A percentile compares a stretch with the other conserved stretches of the same genome.
phyloP scores from a whole-genome alignment of 495 filamentous ascomycete species.

The Aspergillus ellipticus region DNA sequence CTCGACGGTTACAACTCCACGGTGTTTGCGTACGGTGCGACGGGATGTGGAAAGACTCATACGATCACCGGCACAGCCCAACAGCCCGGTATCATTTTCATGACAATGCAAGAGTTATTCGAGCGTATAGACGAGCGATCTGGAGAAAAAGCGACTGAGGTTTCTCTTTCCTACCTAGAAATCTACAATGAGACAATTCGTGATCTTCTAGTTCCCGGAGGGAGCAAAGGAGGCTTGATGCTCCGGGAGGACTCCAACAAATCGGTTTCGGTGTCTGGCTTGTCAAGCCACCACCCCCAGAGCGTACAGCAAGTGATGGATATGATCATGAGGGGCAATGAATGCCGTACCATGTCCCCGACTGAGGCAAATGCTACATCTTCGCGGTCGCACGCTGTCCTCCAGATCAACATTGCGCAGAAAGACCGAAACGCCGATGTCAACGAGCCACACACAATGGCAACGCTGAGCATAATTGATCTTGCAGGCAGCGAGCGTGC shows the following conservation, averaged over 20 bases:
- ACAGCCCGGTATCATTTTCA: slow-evolving; percentile 94
- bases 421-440: slow-evolving; percentile 91
- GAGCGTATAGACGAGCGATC: slow-evolving; percentile 86
- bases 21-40: slow-evolving; percentile 97
- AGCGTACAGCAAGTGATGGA: slow-evolving; percentile 96
- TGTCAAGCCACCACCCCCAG: slow-evolving; percentile 87
- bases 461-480: slow-evolving; percentile 97
- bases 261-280: slow-evolving; percentile 84
- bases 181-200: slow-evolving; percentile 99
- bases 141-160: slow-evolving; percentile 80
- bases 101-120: slow-evolving; percentile 98
- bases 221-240: slow-evolving; percentile 83
- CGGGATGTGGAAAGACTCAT: slow-evolving; percentile 97
- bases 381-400: slow-evolving; percentile 95
- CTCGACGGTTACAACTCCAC: slow-evolving; percentile 98
- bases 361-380: slow-evolving; percentile 98
- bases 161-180: slow-evolving; percentile 93
- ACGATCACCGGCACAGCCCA: slow-evolving; percentile 95
- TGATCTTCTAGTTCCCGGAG: slow-evolving; percentile 83
- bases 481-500: slow-evolving; percentile 94
- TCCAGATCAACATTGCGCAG: slow-evolving; percentile 93
- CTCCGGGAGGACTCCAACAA: slow-evolving; percentile 93
- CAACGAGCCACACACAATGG: slow-evolving; percentile 96
- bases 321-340: slow-evolving; percentile 95
- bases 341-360: slow-evolving; percentile 91